Base-by-base conservation (phyloP, 169 alveolate species). In the Neospora caninum region DNA sequence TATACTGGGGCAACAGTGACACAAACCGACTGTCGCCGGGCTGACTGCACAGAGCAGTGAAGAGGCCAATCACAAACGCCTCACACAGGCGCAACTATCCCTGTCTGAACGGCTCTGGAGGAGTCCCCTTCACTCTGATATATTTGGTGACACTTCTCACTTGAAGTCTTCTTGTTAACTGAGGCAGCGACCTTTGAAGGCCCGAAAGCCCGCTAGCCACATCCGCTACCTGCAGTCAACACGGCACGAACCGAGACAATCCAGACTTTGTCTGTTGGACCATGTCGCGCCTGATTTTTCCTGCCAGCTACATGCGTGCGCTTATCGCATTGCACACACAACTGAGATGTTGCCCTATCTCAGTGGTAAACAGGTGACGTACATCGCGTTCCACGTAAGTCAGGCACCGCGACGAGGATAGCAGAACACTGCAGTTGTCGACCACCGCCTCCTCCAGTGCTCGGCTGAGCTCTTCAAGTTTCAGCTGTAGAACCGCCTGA, bases 371-470 rank as follows among this genome's bases (percentile, higher is more conserved):
- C 78, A 20, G 36, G 10, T 64, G 49, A 73, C 84, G 84, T 73
- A 73, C 84, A 36, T 73, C 49, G 22, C 43, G 27, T 73, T 73
- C 84, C 45, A 73, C 84, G 9, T n/a, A 73, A 43, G 49, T 73
- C 45, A 73, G 34, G 43, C 49, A 73, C 43, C 45, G 27, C 41
- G 84, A 73, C 6, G 84, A 73, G n/a, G 84, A n/a, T 20, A 73
- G 43, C 84, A 73, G 84, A 25, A 73, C 31, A 34, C 45, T 38
- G 84, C 84, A 73, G 84, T 73, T 73, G 49, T 73, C 4, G n/a
- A 38, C 43, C 84, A 73, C 84, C 49, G 25, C 49, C 84, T 73
- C 43, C 84, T 73, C 49, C 84, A 73, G 45, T 9, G 41, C 84
- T 6, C 84, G n/a, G 10, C 29, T 73, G 84, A 38, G 41, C 4